Evolutionary conservation across 2,329 filamentous ascomycete genomes (phyloP).

Genomic region (Colletotrichum sp.): DNA sequence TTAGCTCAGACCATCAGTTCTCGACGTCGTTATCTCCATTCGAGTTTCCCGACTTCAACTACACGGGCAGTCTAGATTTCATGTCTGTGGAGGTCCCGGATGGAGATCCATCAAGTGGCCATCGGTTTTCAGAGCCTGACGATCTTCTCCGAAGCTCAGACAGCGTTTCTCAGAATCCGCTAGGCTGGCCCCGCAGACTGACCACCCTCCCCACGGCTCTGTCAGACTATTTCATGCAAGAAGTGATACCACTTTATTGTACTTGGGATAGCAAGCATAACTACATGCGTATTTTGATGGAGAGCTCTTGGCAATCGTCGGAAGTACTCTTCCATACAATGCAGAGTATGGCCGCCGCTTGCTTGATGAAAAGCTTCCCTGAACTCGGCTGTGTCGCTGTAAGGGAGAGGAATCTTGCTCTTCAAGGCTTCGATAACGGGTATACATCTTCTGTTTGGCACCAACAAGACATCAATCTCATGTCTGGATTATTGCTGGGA

Average conservation of each 20-base stretch:
- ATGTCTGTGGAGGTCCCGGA: neutral
- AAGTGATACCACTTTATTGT: neutral
- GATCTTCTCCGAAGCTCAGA: neutral
- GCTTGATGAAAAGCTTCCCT: neutral
- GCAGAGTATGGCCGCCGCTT: neutral
- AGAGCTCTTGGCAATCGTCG: neutral
- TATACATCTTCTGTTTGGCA: neutral
- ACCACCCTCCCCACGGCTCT: neutral
- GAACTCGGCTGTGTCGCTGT: neutral
- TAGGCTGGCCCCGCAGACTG: neutral
- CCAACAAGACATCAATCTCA: neutral
- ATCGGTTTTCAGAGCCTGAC: rapidly evolving
- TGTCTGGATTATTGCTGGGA: neutral
- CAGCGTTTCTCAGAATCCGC: neutral
- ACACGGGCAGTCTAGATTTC: neutral
- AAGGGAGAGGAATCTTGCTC: neutral
- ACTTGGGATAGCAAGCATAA: neutral
- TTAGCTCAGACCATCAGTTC: neutral
- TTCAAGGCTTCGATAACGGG: neutral
- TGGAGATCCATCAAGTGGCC: rapidly evolving
- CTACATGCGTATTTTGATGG: neutral
- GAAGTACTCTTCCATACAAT: neutral
- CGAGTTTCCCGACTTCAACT: neutral
- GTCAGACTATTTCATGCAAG: neutral
- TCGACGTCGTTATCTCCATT: neutral